phyloP scores from a whole-genome alignment of 73 alveolate genomes.

The Paramecium sexaurelia region DNA sequence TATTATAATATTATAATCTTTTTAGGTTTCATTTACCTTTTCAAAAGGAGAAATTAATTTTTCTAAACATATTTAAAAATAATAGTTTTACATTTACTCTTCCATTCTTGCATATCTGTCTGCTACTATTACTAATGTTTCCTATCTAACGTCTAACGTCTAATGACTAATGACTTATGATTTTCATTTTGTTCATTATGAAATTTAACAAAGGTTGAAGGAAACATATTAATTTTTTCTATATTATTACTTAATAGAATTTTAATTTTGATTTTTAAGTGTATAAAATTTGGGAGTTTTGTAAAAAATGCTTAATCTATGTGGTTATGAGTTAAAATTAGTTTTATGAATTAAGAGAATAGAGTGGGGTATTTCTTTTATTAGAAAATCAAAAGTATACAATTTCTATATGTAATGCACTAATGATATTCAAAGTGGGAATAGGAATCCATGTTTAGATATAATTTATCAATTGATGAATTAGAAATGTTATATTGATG shows the following conservation, averaged over 20 bases:
- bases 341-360: not conserved
- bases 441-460: too few species aligned
- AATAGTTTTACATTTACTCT: conserved; percentile 81
- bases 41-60: conserved; percentile 81
- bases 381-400: conserved; percentile 12
- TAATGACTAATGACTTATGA: too few species aligned
- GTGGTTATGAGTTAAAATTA: not conserved
- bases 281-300: conserved; percentile 13
- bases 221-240: conserved; percentile 72
- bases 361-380: not conserved
- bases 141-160: too few species aligned
- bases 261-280: not conserved
- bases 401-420: conserved; percentile 1
- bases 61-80: too few species aligned
- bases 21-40: conserved; percentile 65
- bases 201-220: conserved; percentile 78
- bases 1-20: not conserved
- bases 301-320: not conserved
- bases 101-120: conserved; percentile 88
- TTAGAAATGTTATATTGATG: not conserved
- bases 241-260: not conserved
- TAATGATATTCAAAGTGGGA: not conserved
- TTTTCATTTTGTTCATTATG: too few species aligned
- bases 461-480: too few species aligned
- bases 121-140: conserved; percentile 84